Base-by-base conservation (phyloP, 768 basidiomycete species). In the Pulveroboletus ravenelii region DNA sequence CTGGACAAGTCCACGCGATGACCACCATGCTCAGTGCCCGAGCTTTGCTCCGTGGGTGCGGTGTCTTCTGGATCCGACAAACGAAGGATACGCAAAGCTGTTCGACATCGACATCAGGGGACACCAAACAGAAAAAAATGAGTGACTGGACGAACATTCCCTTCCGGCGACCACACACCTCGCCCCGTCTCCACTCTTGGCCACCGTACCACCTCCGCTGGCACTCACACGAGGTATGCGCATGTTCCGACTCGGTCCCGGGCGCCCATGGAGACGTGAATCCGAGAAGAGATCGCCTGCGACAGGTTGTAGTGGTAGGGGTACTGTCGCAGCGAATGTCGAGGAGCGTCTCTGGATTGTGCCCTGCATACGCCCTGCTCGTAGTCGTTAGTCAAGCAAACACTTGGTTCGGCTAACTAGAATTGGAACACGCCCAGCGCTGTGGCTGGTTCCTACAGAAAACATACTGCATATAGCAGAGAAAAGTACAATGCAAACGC, bases 91-190 rank as follows among this genome's bases (percentile, higher is more conserved):
- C 81, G 77, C 39, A 86, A 68, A 35, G 80, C 84, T 85, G 67
- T 50, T 45, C 17, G 44, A 43, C 40, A 32, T 30, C 34, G 29
- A 41, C 42, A 52, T 61, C 40, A 65, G 53, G 17, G 31, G 41
- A 39, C 10, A 23, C 17, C 17, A 12, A 37, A 30, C 9, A n/a
- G 29, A 35, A 36, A 42, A 34, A 15, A 35, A 52, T 23, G 47
- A 55, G 48, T 12, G 17, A 14, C 17, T 23, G 30, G 37, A 65
- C 78, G 55, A 52, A 88, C 88, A 87, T 73, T 89, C 88, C 66
- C 79, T 81, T n/a, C 88, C 87, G 1, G 87, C 80, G 10, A 89
- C 84, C 2, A 81, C 86, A 67, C 85, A 87, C 58, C 81, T 69
- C 34, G 58, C 62, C 1, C 82, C 84, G 57, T 89, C 87, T 53